Evolutionary conservation across 441 rosid genomes (phyloP), one percentile per base, ranked within the genome.

Genomic region (Adansonia gregorii): DNA sequence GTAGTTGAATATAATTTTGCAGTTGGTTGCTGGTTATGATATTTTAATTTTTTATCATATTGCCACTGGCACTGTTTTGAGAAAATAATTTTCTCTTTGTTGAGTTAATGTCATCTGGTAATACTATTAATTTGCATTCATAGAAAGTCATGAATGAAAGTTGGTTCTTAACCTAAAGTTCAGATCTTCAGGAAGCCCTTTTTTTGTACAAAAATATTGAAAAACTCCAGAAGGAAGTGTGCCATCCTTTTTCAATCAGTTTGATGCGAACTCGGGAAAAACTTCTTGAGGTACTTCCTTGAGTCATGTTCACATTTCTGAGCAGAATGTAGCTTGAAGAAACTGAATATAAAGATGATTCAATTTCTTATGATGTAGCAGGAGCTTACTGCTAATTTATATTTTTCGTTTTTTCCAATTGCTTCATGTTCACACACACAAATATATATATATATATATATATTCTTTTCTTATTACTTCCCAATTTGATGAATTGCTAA

Each of bases 261-360:
- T 83, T 93, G 83, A 80, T 94, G 91, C 90, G 88, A 82, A 89
- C 96, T 74, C 89, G 88, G 70, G 99, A 96, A 76, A 90, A 90
- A 71, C 88, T 94, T 84, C 83, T 93, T 67, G 90, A 94, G 98
- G 99, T 96, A 83, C 64, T 20, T 52, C 82, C 66, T 58, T 31
- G 31, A 39, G 51, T 54, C 59, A 48, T 31, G 14, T 68, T 68
- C 63, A 59, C 60, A 64, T 48, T 22, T 75, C 10, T n/a, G 9
- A 64, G 61, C 27, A 51, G 71, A 73, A 43, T 65, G 11, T n/a
- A 64, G 71, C 49, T 63, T 63, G 31, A 41, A 63, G 61, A 46
- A 27, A 74, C 67, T 59, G 5, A 49, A 17, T 31, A 31, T 54
- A 8, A 52, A 52, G 14, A 71, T 71, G 11, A 22, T 49, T 72